These are phyloP conservation scores for Leishmania martiniquensis DNA, from an alignment of 208 protist species.

Conservation along the genomic window DNA sequence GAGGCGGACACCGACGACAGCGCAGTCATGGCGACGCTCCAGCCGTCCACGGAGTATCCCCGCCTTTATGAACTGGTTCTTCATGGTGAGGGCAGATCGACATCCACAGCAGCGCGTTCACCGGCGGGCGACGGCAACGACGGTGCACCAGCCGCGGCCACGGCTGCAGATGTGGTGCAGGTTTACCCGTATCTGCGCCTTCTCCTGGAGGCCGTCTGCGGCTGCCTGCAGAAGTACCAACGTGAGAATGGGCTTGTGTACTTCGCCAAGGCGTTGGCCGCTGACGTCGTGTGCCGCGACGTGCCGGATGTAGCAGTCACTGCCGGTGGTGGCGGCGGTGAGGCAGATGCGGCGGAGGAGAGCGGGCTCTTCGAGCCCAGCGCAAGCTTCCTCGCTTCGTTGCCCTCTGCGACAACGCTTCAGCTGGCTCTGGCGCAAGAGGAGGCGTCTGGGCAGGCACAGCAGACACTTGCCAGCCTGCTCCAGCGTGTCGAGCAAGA, in stretches of 20 bases:
- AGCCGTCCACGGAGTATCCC: slow-evolving; percentile 18
- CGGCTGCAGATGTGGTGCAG: slow-evolving; percentile 43
- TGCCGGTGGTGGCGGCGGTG: slow-evolving; percentile 1
- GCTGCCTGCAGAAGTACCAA: slow-evolving; percentile 44
- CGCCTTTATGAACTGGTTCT: slow-evolving; percentile 24
- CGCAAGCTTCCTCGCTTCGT: slow-evolving; percentile 21
- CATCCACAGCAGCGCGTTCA: neutral
- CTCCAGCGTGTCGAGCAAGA: slow-evolving; percentile 30
- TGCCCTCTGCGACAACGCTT: slow-evolving; percentile 27
- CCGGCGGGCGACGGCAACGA: neutral
- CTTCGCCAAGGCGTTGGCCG: slow-evolving; percentile 35
- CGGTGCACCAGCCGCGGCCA: neutral
- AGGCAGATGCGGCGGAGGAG: slow-evolving; percentile 14
- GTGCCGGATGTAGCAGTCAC: slow-evolving; percentile 38
- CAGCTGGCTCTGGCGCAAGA: slow-evolving; percentile 30
- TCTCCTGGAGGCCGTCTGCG: slow-evolving; percentile 41
- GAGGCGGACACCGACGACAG: neutral
- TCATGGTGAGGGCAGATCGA: neutral
- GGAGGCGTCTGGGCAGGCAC: slow-evolving; percentile 30
- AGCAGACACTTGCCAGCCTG: slow-evolving; percentile 21
- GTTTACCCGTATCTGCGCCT: slow-evolving; percentile 47
- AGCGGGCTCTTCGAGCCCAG: slow-evolving; percentile 18
- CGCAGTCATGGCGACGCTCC: neutral
- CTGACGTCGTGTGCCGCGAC: slow-evolving; percentile 49
- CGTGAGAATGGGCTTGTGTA: slow-evolving; percentile 72